Conservation (phyloP, 192 early-diverging fungal species). For the Coemansia sp. region DNA sequence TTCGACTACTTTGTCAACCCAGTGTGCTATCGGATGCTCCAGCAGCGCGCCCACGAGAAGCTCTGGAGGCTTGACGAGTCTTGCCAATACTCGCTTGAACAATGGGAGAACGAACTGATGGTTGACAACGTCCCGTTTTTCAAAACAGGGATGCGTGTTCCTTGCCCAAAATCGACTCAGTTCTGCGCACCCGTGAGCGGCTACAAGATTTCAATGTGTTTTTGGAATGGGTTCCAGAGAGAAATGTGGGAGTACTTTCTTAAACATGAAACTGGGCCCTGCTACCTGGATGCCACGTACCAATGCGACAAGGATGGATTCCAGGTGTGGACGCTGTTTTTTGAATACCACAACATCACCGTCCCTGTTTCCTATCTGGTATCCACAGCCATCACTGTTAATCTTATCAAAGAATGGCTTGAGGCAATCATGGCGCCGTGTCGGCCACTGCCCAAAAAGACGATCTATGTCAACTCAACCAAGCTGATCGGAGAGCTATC, state of each 20-base stretch:
- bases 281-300: constrained; percentile 40
- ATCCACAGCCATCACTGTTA: constrained; percentile 19
- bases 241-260: constrained; percentile 34
- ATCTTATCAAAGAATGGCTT: constrained; percentile 31
- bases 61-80: constrained; percentile 19
- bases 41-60: constrained; percentile 13
- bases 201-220: constrained; percentile 20
- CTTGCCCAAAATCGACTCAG: constrained; percentile 12
- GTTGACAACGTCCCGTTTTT: constrained; percentile 18
- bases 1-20: constrained; percentile 22
- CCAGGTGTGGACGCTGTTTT: constrained; percentile 48
- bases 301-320: constrained; percentile 28
- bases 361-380: constrained; percentile 39
- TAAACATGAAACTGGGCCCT: constrained; percentile 9
- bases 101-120: constrained; percentile 24
- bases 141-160: constrained; percentile 23
- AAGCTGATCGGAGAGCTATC: constrained; percentile 1
- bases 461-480: constrained; percentile 31
- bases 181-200: constrained; percentile 7
- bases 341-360: constrained; percentile 13
- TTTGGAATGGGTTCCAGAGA: constrained; percentile 36
- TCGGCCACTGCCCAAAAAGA: constrained; percentile 10
- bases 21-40: constrained; percentile 29
- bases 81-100: constrained; percentile 28
- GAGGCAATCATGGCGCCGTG: constrained; percentile 8